Conservation (phyloP, 2,329 filamentous ascomycete genomes). For the Graphium sp. region DNA sequence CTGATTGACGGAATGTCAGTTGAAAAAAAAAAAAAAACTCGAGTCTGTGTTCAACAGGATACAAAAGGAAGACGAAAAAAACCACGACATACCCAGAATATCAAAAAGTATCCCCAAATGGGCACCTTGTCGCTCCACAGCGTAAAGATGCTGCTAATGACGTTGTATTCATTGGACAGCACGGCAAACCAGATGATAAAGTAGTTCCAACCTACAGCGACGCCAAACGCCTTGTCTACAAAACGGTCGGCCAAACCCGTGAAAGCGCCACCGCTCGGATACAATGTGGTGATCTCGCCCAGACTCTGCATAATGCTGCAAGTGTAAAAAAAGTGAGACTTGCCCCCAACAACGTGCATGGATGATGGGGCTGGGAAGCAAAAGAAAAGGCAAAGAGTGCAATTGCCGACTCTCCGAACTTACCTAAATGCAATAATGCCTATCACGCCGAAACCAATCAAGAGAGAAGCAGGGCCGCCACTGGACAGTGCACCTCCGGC, state of each 20-base stretch:
- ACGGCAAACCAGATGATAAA: constrained; percentile 38
- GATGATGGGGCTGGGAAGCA: too few relatives aligned
- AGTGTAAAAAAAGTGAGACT: background rate
- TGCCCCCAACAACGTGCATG: too few relatives aligned
- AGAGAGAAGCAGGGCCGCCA: constrained; percentile 52
- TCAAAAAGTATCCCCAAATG: constrained; percentile 51
- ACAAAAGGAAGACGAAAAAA: background rate
- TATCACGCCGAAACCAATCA: constrained; percentile 60
- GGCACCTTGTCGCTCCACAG: constrained; percentile 48
- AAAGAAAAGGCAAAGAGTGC: background rate
- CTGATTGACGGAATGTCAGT: constrained; percentile 8
- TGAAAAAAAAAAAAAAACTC: background rate
- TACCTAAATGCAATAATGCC: constrained; percentile 18
- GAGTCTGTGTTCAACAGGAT: background rate
- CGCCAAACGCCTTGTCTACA: constrained; percentile 52
- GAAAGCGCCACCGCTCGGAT: constrained; percentile 55
- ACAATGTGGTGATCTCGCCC: constrained; percentile 58
- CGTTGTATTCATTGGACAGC: constrained; percentile 47
- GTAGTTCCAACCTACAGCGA: constrained; percentile 57
- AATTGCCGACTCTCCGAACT: background rate
- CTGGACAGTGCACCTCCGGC: constrained; percentile 50
- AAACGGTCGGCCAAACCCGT: constrained; percentile 55
- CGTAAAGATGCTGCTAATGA: constrained; percentile 45
- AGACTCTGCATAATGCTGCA: constrained; percentile 49
- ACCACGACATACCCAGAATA: constrained; percentile 43